Base-by-base conservation (phyloP, 768 basidiomycete species). In the Leucogyrophana mollusca region DNA sequence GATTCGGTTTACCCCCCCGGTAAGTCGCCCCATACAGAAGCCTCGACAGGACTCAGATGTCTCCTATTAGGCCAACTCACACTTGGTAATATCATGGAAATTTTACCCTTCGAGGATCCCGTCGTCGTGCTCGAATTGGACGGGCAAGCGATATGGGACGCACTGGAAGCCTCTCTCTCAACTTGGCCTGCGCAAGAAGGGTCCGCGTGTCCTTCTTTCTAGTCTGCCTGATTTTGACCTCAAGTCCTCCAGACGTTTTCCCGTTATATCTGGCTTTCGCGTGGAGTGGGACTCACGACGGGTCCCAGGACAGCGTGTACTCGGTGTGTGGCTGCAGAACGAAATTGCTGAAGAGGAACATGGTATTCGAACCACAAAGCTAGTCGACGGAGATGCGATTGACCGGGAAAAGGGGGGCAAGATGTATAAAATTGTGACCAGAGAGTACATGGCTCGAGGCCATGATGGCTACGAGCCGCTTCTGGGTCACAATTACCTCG, bases 101-200 rank as follows among this genome's bases (percentile, higher is more conserved):
- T 94, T 16, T 65, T 95, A 22, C 93, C 93, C 0, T 95, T 93
- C 49, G 85, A 88, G 45, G 93, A 95, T 55, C 85, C 91, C 2
- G 70, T 86, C 13, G 77, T 96, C 4, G 90, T 92, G 3, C 55
- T 93, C 9, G 85, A 93, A 61, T 62, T 95, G 13, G 82, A 90
- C 52, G 92, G 93, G 2, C 73, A 77, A 53, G 72, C 82, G 0
- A 74, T 95, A 35, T 94, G 90, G 89, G 82, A 81, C 34, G 82
- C 85, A 0, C 53, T 95, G 27, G 93, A 96, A 58, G 72, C 73
- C 9, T 79, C 81, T 5, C 68, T 96, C 5, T 71, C 70, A 47
- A 88, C 78, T 43, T 94, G 87, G 80, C 93, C 93, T 6, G 85
- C 90, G 14, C 91, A 93, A 65, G 93, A 94, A 76, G 93, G 93